Percentiles rank a stretch among this genome's conserved stretches.
Conservation (phyloP, 352 stramenopile genomes). For the Globisporangium orthogonon region DNA sequence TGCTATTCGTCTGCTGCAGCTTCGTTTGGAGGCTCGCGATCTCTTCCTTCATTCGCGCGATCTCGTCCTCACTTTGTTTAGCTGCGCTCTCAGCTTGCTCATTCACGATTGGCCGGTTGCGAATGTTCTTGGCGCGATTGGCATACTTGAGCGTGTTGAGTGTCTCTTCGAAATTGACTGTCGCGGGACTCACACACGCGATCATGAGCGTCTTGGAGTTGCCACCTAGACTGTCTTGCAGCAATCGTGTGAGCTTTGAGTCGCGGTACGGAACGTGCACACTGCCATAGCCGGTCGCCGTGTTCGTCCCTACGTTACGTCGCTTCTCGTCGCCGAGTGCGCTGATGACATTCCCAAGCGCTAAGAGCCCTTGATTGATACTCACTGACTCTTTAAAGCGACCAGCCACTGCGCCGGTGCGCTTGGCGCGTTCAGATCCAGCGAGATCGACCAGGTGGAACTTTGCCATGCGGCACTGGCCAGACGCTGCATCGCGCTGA, state of each 20-base stretch:
- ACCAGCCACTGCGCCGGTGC: constrained; percentile 83
- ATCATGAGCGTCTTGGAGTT: constrained; percentile 92
- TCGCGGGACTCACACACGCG: constrained; percentile 72
- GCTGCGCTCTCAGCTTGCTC: constrained; percentile 45
- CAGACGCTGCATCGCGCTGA: constrained; percentile 36
- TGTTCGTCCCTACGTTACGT: constrained; percentile 16
- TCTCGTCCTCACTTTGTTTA: constrained; percentile 47
- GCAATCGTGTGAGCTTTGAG: constrained; percentile 86
- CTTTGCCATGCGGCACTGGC: constrained; percentile 70
- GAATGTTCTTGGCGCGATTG: constrained; percentile 99
- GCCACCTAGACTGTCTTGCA: constrained; percentile 84
- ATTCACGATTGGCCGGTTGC: constrained; percentile 98
- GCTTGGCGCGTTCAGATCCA: constrained; percentile 91
- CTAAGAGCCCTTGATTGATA: constrained; percentile 94
- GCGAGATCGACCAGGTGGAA: constrained; percentile 96
- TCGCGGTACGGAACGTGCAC: constrained; percentile 89
- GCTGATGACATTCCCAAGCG: constrained; percentile 94
- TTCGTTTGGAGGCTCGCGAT: constrained; percentile 69
- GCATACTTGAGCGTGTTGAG: constrained; percentile 98
- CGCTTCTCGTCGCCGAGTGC: constrained; percentile 90
- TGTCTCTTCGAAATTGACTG: constrained; percentile 92
- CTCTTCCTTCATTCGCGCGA: constrained; percentile 72
- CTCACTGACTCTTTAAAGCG: constrained; percentile 92
- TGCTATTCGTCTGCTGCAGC: constrained; percentile 28
- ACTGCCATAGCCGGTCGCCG: constrained; percentile 12